Evolutionary conservation across 257 asterid species (phyloP), one percentile per base, ranked within the genome.

Genomic region (Solanum commersonii): DNA sequence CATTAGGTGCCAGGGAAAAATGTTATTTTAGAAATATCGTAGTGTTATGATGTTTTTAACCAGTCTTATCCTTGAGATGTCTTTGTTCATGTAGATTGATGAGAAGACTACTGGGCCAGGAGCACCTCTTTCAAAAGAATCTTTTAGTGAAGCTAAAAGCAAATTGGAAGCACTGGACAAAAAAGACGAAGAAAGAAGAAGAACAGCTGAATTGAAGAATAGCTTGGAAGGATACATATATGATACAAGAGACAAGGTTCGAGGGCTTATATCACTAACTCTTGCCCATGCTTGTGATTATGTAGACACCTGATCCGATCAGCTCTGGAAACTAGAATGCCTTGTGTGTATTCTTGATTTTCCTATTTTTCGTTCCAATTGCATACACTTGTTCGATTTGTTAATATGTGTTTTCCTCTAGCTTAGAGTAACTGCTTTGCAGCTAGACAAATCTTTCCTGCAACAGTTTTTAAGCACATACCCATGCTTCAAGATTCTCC

Each of bases 191-290:
- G 99, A 96, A 81, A 94, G 99, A 94, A 97, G 94, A 91, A 96
- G 92, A 89, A 96, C 99, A 5, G 99, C 99, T 70, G 99, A 97
- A 89, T 86, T 97, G 94, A 97, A 97, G 95, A 97, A 97, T 90
- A 94, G 90, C 92, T 93, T 97, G 91, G 99, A 97, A 91, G 96
- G 96, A 79, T 97, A 96, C 95, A 96, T 97, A 68, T 97, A 97
- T 93, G 93, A 97, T 86, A 96, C 98, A 25, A 96, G 94, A 91
- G 99, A 97, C 90, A 96, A 97, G 97, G 99, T 94, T 90, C 76
- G 91, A 78, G 85, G 65, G 37, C 85, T 70, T 88, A 68, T 82
- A 46, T 72, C 78, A 83, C 73, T 82, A 10, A 49, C 86, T 18
- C 86, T 31, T 82, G 44, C 25, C 29, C 29, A 49, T 82, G 86